A percentile compares a stretch with the other conserved stretches of the same genome.
Evolutionary conservation across 2,329 filamentous ascomycete genomes (phyloP).

Genomic region (Talaromyces sp.): DNA sequence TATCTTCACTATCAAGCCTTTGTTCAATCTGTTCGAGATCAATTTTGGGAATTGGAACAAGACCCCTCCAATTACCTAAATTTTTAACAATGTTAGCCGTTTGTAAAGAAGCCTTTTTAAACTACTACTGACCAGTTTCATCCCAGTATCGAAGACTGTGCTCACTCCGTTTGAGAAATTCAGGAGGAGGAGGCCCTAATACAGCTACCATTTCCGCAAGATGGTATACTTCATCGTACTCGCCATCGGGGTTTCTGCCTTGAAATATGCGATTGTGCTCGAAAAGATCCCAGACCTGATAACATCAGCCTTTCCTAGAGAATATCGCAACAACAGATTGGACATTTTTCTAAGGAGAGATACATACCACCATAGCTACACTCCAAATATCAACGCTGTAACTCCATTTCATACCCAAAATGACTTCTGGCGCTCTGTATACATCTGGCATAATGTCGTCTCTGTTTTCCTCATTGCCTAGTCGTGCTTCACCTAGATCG

Average conservation of each 20-base stretch:
- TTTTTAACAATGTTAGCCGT: background rate
- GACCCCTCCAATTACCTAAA: constrained; percentile 4
- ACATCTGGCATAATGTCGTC: constrained; percentile 39
- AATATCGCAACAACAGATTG: no score
- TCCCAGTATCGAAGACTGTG: constrained; percentile 16
- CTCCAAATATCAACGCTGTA: constrained; percentile 41
- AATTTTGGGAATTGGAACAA: constrained; percentile 1
- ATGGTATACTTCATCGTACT: constrained; percentile 14
- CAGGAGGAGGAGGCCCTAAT: constrained; percentile 15
- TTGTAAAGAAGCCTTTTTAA: background rate
- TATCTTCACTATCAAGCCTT: constrained; percentile 2
- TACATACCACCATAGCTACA: constrained; percentile 35
- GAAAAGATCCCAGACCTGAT: constrained; percentile 17
- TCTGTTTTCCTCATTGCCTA: constrained; percentile 30
- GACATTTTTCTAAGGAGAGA: no score
- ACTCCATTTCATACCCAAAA: constrained; percentile 35
- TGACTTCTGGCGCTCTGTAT: constrained; percentile 39
- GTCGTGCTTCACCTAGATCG: constrained; percentile 34
- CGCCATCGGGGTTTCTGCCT: constrained; percentile 1
- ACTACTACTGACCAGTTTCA: constrained; percentile 8
- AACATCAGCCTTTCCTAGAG: no score
- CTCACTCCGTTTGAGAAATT: constrained; percentile 9
- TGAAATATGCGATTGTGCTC: constrained; percentile 18
- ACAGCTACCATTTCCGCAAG: constrained; percentile 18
- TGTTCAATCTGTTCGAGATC: background rate